A percentile compares a stretch with the other conserved stretches of the same genome.
Evolutionary conservation across 2,329 filamentous ascomycete species (phyloP).

Genomic region (Pleurostoma richardsiae): DNA sequence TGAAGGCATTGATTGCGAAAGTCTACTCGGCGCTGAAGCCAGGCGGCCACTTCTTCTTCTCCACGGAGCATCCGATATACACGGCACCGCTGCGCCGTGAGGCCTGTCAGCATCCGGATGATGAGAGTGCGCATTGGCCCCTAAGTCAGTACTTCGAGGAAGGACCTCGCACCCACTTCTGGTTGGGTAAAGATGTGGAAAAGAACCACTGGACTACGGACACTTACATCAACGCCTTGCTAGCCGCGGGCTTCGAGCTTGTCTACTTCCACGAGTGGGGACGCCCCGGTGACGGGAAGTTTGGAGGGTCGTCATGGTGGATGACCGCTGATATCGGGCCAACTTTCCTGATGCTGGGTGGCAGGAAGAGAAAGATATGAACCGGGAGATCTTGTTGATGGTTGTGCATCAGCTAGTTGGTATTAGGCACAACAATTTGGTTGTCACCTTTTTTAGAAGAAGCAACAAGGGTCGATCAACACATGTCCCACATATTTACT

Average conservation of each 20-base stretch:
- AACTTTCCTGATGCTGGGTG: background rate
- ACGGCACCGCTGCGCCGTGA: slow-evolving; percentile 22
- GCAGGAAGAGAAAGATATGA: background rate
- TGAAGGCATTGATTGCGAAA: slow-evolving; percentile 18
- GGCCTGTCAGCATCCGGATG: background rate
- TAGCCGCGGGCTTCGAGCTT: background rate
- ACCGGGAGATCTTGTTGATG: no score
- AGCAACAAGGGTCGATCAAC: no score
- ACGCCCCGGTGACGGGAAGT: background rate
- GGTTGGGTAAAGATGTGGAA: slow-evolving; percentile 2
- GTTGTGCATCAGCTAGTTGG: no score
- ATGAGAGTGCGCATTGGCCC: slow-evolving; percentile 1
- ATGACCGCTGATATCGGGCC: background rate
- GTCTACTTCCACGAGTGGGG: background rate
- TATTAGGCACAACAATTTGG: no score
- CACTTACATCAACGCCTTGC: slow-evolving; percentile 1
- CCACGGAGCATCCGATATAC: slow-evolving; percentile 36
- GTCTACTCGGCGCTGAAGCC: slow-evolving; percentile 18
- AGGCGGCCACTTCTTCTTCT: slow-evolving; percentile 27
- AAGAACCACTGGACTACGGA: slow-evolving; percentile 3
- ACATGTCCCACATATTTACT: no score
- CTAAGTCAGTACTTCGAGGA: slow-evolving; percentile 4
- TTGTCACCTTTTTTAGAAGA: no score
- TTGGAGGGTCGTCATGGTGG: background rate
- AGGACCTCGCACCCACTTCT: background rate